Percentiles rank a stretch among this genome's conserved stretches.
Evolutionary conservation across 345 rosid species (phyloP).

Genomic region (Gossypium raimondii): DNA sequence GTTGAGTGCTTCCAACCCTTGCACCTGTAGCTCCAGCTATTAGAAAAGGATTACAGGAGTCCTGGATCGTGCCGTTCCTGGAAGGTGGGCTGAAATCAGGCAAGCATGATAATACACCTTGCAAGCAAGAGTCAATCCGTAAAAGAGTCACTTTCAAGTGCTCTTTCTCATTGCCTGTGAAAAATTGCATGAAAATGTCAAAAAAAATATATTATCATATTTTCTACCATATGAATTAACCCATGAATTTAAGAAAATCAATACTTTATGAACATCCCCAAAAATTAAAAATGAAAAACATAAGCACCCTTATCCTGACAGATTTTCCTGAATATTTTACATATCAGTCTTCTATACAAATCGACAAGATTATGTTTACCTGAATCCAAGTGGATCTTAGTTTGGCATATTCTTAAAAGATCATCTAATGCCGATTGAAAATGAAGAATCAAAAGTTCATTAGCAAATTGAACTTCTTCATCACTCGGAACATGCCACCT

Average conservation of each 20-base stretch:
- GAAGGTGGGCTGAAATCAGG: constrained; percentile 93
- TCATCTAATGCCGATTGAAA: constrained; percentile 83
- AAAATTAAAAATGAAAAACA: constrained; percentile 4
- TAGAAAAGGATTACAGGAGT: constrained; percentile 50
- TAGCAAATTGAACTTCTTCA: constrained; percentile 89
- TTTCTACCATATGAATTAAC: constrained; percentile 1
- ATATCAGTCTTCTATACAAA: not conserved
- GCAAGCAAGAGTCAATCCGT: constrained; percentile 93
- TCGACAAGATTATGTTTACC: constrained; percentile 36
- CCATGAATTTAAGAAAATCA: not conserved
- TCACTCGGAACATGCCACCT: constrained; percentile 87
- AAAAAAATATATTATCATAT: constrained; percentile 9
- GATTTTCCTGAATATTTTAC: constrained; percentile 3
- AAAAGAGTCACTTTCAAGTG: constrained; percentile 96
- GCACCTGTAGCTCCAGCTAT: constrained; percentile 97
- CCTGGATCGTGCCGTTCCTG: constrained; percentile 54
- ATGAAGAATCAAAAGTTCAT: constrained; percentile 87
- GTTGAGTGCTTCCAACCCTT: constrained; percentile 68
- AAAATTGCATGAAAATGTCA: constrained; percentile 23
- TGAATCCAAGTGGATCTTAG: constrained; percentile 71
- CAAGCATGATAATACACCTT: constrained; percentile 96
- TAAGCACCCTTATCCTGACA: not conserved
- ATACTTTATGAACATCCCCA: not conserved
- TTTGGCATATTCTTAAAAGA: constrained; percentile 74
- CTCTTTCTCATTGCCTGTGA: constrained; percentile 90